Conservation (phyloP, 1,284 basidiomycete species). For the Ceratobasidium sp. region DNA sequence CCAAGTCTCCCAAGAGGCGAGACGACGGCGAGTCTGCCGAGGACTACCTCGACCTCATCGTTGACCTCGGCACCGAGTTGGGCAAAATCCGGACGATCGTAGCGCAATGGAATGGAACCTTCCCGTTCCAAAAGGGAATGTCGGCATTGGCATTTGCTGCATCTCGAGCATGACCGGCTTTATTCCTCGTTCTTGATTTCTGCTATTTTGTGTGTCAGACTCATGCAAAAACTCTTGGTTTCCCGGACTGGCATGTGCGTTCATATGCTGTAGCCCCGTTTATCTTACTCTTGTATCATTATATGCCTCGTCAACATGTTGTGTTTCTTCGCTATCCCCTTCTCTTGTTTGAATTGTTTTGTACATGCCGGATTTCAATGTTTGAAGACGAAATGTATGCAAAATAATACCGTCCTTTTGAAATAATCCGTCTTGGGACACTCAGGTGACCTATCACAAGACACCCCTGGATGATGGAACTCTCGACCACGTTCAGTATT, state of each 20-base stretch:
- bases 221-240: conserved; percentile 21
- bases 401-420: background rate
- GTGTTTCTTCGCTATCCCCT: conserved; percentile 8
- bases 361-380: conserved; percentile 5
- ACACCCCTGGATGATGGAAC: conserved; percentile 2
- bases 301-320: conserved; percentile 21
- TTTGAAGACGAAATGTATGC: conserved; percentile 4
- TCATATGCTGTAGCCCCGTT: background rate
- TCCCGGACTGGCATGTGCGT: conserved; percentile 13
- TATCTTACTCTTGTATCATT: conserved; percentile 37
- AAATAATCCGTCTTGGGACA: background rate
- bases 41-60: conserved; percentile 36
- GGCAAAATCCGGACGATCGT: conserved; percentile 26
- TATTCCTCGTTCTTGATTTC: conserved; percentile 7
- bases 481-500: background rate
- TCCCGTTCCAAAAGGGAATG: conserved; percentile 32
- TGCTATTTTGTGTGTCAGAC: background rate
- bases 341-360: conserved; percentile 24
- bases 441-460: conserved; percentile 25
- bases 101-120: conserved; percentile 30
- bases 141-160: conserved; percentile 22
- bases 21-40: conserved; percentile 31
- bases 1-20: conserved; percentile 8
- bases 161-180: conserved; percentile 22
- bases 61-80: conserved; percentile 31